phyloP scores from a whole-genome alignment of 768 basidiomycete genomes.

The Russula abietina region DNA sequence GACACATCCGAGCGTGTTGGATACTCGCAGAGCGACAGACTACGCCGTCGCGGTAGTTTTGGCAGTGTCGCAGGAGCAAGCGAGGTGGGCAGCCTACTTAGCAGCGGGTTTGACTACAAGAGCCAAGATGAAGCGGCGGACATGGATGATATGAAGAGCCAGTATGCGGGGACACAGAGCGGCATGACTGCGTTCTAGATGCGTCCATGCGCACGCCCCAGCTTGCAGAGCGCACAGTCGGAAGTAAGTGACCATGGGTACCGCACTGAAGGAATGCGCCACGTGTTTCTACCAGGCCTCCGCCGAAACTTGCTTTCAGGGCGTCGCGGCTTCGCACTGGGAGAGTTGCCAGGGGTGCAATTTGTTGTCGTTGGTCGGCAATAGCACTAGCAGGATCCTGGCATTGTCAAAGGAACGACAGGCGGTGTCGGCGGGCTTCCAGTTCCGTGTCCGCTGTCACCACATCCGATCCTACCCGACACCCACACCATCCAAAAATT shows the following conservation, averaged over 20 bases:
- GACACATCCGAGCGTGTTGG: constrained; percentile 49
- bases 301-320: constrained; percentile 5
- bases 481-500: background rate
- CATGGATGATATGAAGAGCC: constrained; percentile 82
- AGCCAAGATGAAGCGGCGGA: constrained; percentile 80
- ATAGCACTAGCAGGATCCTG: background rate
- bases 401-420: background rate
- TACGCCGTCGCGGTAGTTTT: constrained; percentile 72
- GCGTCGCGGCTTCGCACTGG: constrained; percentile 12
- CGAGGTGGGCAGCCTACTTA: constrained; percentile 62
- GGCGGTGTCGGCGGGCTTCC: background rate
- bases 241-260: background rate
- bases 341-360: constrained; percentile 1
- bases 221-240: constrained; percentile 3
- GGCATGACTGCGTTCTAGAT: constrained; percentile 79
- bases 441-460: background rate
- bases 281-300: background rate
- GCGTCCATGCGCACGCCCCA: constrained; percentile 9
- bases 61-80: constrained; percentile 68
- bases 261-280: background rate
- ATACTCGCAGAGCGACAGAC: constrained; percentile 87
- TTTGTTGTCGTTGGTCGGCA: background rate
- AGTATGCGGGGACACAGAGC: constrained; percentile 79
- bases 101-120: constrained; percentile 75
- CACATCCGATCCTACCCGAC: background rate